These are phyloP conservation scores for Annulohypoxylon truncatum DNA, from an alignment of 2,329 filamentous ascomycete genomes.

Conservation along the genomic window DNA sequence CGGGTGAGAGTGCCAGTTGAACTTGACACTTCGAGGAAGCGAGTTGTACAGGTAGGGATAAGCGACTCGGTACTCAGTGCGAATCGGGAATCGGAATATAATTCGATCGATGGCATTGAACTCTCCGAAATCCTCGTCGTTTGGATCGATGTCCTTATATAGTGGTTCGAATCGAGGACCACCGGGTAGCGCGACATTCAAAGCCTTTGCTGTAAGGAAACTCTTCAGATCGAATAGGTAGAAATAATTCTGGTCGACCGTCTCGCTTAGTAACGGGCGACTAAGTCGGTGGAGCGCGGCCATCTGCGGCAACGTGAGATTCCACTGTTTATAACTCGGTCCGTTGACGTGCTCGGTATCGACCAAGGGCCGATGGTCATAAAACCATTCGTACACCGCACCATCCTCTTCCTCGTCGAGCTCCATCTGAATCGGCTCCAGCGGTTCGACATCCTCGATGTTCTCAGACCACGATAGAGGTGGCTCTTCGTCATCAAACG, in stretches of 20 bases:
- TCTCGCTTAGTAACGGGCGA: slow-evolving; percentile 88
- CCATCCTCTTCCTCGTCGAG: slow-evolving; percentile 93
- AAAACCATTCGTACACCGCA: slow-evolving; percentile 96
- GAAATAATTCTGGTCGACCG: slow-evolving; percentile 96
- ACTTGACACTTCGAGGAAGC: slow-evolving; percentile 89
- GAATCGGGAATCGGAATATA: slow-evolving; percentile 94
- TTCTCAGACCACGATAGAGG: slow-evolving; percentile 98
- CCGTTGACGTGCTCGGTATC: slow-evolving; percentile 96
- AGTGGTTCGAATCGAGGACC: slow-evolving; percentile 96
- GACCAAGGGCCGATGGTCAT: slow-evolving; percentile 89
- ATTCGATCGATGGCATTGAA: slow-evolving; percentile 99
- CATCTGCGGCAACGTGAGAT: slow-evolving; percentile 93
- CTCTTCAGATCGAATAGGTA: slow-evolving; percentile 96
- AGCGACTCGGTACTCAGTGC: slow-evolving; percentile 94
- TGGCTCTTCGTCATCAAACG: slow-evolving; percentile 98
- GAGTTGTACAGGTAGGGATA: slow-evolving; percentile 98
- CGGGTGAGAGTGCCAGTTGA: slow-evolving; percentile 93
- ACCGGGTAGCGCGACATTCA: slow-evolving; percentile 98
- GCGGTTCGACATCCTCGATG: slow-evolving; percentile 95
- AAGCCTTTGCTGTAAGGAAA: slow-evolving; percentile 93
- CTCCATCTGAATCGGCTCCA: slow-evolving; percentile 99
- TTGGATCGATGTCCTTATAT: slow-evolving; percentile 98
- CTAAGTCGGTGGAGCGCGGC: slow-evolving; percentile 93
- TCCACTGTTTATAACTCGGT: slow-evolving; percentile 97
- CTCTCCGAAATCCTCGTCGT: slow-evolving; percentile 98